These are phyloP conservation scores for Atractiella rhizophila DNA, from an alignment of 768 basidiomycete species.

Conservation along the genomic window DNA sequence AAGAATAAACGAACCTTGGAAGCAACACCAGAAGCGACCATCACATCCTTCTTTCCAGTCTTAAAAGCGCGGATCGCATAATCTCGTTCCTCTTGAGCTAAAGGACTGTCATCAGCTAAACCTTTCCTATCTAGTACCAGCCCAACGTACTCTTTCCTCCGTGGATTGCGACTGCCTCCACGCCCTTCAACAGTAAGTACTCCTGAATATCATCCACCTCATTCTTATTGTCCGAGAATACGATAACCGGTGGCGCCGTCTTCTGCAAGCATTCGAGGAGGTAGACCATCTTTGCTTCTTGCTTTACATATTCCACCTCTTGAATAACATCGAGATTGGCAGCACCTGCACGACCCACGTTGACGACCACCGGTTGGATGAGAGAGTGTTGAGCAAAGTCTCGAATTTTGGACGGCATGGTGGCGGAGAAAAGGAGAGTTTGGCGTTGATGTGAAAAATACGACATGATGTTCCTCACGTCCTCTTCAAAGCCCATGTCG, in stretches of 20 bases:
- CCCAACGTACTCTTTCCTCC: slow-evolving; percentile 62
- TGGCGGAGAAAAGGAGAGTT: slow-evolving; percentile 88
- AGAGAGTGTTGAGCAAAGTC: slow-evolving; percentile 93
- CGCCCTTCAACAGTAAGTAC: slow-evolving; percentile 80
- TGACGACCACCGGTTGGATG: slow-evolving; percentile 81
- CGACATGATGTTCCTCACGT: slow-evolving; percentile 95
- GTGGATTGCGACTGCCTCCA: slow-evolving; percentile 95
- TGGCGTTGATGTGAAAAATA: slow-evolving; percentile 97
- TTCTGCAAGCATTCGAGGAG: slow-evolving; percentile 91
- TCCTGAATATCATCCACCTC: slow-evolving; percentile 99
- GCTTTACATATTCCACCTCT: slow-evolving; percentile 95
- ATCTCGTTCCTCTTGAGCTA: slow-evolving; percentile 94
- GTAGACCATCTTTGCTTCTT: slow-evolving; percentile 99
- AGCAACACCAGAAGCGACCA: slow-evolving; percentile 95
- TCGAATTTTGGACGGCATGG: slow-evolving; percentile 96
- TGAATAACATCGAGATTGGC: slow-evolving; percentile 85
- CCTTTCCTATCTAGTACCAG: not conserved
- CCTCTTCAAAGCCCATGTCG: slow-evolving; percentile 94
- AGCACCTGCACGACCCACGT: slow-evolving; percentile 92
- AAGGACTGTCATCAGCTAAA: not conserved
- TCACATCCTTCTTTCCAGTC: slow-evolving; percentile 87
- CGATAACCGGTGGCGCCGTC: slow-evolving; percentile 88
- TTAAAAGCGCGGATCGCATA: slow-evolving; percentile 98
- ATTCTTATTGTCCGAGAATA: slow-evolving; percentile 98
- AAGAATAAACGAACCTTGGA: slow-evolving; percentile 31